These are phyloP conservation scores for Sclerotiophoma versabilis DNA, from an alignment of 2,329 filamentous ascomycete species.

Conservation along the genomic window DNA sequence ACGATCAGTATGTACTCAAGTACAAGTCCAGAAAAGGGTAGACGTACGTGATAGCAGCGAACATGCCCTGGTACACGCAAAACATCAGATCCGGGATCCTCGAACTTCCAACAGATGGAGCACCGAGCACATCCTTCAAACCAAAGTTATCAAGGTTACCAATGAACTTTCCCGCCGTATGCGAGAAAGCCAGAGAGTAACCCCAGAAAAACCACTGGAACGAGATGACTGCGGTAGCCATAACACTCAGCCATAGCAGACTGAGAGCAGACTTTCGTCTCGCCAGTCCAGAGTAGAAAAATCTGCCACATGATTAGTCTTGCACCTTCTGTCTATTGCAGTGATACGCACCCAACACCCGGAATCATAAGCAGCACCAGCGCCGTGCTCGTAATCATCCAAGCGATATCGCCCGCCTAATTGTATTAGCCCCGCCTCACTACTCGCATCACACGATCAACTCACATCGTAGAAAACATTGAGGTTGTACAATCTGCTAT, in stretches of 20 bases:
- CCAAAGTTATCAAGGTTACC: constrained; percentile 82
- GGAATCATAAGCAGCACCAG: constrained; percentile 93
- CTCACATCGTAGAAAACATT: constrained; percentile 85
- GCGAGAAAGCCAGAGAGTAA: constrained; percentile 83
- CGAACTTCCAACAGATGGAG: constrained; percentile 74
- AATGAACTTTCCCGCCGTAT: constrained; percentile 76
- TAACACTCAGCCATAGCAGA: constrained; percentile 83
- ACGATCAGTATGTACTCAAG: constrained; percentile 5
- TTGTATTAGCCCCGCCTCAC: constrained; percentile 36
- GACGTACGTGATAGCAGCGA: constrained; percentile 82
- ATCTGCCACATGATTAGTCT: constrained; percentile 56
- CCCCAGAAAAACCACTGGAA: constrained; percentile 99
- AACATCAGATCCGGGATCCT: constrained; percentile 84
- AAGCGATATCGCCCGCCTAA: constrained; percentile 81
- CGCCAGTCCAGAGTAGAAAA: constrained; percentile 92
- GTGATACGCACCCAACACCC: constrained; percentile 70
- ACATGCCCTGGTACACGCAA: constrained; percentile 88
- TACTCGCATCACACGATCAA: constrained; percentile 13
- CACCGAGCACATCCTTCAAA: constrained; percentile 76
- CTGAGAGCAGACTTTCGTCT: constrained; percentile 88
- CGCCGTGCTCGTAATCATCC: constrained; percentile 77
- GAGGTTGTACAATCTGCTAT: constrained; percentile 72
- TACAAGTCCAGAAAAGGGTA: neutral
- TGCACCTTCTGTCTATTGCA: no score
- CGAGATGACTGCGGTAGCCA: constrained; percentile 78